Percentiles rank a stretch among this genome's conserved stretches.
Conservation (phyloP, 208 protist species). For the Wallacemonas collosoma region DNA sequence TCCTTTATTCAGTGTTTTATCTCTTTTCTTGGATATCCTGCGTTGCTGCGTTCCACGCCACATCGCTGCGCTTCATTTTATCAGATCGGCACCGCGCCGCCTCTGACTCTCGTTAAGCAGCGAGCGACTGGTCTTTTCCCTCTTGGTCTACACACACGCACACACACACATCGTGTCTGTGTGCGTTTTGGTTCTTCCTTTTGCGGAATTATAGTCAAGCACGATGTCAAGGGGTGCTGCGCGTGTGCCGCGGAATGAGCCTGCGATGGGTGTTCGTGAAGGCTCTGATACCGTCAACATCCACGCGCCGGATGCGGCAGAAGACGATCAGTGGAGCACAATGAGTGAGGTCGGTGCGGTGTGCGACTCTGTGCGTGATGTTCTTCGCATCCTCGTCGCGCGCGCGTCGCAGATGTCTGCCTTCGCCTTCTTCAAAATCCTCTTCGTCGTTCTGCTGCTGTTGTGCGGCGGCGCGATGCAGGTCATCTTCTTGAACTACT, state of each 20-base stretch:
- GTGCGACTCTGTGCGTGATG: neutral
- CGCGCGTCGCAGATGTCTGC: slow-evolving; percentile 2
- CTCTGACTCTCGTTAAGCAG: too few relatives aligned
- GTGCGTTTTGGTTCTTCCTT: too few relatives aligned
- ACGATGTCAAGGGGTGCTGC: too few relatives aligned
- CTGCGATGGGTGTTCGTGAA: neutral
- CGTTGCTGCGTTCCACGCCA: too few relatives aligned
- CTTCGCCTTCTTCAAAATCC: slow-evolving; percentile 31
- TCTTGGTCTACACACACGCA: too few relatives aligned
- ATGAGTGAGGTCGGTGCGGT: neutral
- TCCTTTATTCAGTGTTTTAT: too few relatives aligned
- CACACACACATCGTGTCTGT: too few relatives aligned
- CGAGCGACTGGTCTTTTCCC: too few relatives aligned
- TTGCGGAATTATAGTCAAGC: too few relatives aligned
- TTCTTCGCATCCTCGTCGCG: neutral
- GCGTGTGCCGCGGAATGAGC: neutral
- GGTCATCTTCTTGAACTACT: slow-evolving; percentile 85
- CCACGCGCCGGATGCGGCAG: neutral
- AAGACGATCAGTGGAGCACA: neutral
- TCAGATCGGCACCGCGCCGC: too few relatives aligned
- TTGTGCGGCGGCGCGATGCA: slow-evolving; percentile 73
- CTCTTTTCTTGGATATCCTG: too few relatives aligned
- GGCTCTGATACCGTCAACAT: neutral
- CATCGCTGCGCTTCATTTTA: too few relatives aligned
- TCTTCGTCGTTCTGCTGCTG: slow-evolving; percentile 54